Evolutionary conservation across 495 filamentous ascomycete species (phyloP), one percentile per base, ranked within the genome.

Genomic region (Clavariopsis aquatica): DNA sequence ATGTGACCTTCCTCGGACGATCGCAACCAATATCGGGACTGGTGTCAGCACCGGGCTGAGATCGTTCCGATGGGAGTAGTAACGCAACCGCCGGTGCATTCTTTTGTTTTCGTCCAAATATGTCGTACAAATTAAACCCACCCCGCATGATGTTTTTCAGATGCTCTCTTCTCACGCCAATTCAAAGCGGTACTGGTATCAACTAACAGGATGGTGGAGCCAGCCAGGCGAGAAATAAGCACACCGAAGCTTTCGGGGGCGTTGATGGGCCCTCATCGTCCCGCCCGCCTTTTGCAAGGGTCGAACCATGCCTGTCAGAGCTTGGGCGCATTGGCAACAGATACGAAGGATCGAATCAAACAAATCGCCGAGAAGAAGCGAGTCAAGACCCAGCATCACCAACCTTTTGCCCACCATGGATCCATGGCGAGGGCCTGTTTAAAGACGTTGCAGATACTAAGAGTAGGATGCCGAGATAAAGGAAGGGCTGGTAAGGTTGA

Each of bases 191-290:
- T n/a, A n/a, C n/a, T n/a, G n/a, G n/a, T n/a, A n/a, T n/a, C n/a
- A n/a, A n/a, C n/a, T n/a, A n/a, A n/a, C n/a, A n/a, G 13, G 31
- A 36, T 6, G 13, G 17, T 24, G 2, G n/a, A 22, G 23, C 2
- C 15, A 2, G 4, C 31, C 7, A 36, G 10, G 20, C 47, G n/a
- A 12, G 56, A 1, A 27, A 49, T 36, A 57, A 64, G 61, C 52
- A 89, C 89, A 86, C 85, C 87, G 13, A 89, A 86, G 69, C 78
- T 91, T 24, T 87, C 85, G 10, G 74, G 78, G 0, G 71, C 82
- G 52, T 78, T 91, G 56, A 90, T 90, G 74, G 81, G 83, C 49
- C n/a, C 81, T 91, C 62, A 87, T 92, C 75, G 86, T 85, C 73
- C 76, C 85, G 31, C 79, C 85, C 9, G 31, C 31, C 31, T 34